Evolutionary conservation across 2,329 filamentous ascomycete species (phyloP).

Genomic region (Furcasterigmium sp.): DNA sequence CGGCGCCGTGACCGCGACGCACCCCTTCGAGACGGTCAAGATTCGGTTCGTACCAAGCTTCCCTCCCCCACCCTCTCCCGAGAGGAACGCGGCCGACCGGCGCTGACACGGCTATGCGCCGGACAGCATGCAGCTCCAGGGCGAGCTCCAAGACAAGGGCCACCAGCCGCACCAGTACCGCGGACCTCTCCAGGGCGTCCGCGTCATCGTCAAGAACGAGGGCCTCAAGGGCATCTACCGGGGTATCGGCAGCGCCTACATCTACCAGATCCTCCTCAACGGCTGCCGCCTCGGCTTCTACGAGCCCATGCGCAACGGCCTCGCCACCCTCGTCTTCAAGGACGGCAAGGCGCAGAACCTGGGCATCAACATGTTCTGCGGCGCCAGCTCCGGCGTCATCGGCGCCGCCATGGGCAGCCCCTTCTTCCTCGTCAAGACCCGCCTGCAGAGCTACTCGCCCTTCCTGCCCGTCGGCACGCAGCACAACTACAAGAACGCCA

Average conservation of each 20-base stretch:
- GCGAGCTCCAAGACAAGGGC: slow-evolving; percentile 83
- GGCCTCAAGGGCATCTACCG: slow-evolving; percentile 80
- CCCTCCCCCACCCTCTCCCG: not conserved
- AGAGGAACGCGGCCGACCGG: not conserved
- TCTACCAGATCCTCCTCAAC: slow-evolving; percentile 95
- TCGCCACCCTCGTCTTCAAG: slow-evolving; percentile 66
- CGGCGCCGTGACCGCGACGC: slow-evolving; percentile 93
- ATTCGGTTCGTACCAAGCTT: slow-evolving; percentile 62
- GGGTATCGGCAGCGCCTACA: slow-evolving; percentile 85
- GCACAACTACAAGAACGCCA: slow-evolving; percentile 81
- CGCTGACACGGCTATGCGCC: slow-evolving; percentile 10
- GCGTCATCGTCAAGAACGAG: slow-evolving; percentile 87
- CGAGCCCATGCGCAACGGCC: slow-evolving; percentile 76
- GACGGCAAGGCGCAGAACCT: slow-evolving; percentile 76
- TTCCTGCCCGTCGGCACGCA: slow-evolving; percentile 96
- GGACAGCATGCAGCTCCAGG: slow-evolving; percentile 83
- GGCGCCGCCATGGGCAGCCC: slow-evolving; percentile 91
- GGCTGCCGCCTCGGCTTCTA: slow-evolving; percentile 97
- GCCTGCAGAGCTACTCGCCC: slow-evolving; percentile 88
- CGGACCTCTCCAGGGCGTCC: slow-evolving; percentile 85
- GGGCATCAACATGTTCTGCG: slow-evolving; percentile 88
- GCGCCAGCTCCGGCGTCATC: slow-evolving; percentile 81
- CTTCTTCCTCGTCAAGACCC: slow-evolving; percentile 97
- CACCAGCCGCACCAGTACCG: slow-evolving; percentile 84
- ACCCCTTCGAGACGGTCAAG: slow-evolving; percentile 98